phyloP scores from a whole-genome alignment of 371 early-diverging fungal genomes.

The Mucor irregularis region DNA sequence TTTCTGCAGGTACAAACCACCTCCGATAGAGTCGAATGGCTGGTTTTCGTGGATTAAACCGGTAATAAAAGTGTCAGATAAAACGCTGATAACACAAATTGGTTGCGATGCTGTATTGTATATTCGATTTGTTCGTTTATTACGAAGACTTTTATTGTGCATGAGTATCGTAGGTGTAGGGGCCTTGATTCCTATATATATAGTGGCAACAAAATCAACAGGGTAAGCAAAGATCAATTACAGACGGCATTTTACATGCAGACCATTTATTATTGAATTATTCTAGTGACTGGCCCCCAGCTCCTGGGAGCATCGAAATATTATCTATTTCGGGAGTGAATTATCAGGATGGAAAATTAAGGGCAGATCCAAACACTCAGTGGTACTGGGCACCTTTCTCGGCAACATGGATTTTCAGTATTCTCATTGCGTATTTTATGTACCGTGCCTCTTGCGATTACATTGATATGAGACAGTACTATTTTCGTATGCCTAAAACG shows the following conservation, averaged over 20 bases:
- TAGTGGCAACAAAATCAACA: conserved; percentile 48
- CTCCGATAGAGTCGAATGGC: conserved; percentile 49
- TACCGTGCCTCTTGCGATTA: conserved; percentile 63
- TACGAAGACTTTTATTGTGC: conserved; percentile 53
- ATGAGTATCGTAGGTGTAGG: conserved; percentile 63
- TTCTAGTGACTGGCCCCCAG: conserved; percentile 51
- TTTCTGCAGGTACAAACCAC: conserved; percentile 68
- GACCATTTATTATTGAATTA: not conserved
- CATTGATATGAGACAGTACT: conserved; percentile 57
- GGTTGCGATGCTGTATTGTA: conserved; percentile 82
- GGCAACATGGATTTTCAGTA: conserved; percentile 63
- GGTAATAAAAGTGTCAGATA: conserved; percentile 58
- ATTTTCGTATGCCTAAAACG: conserved; percentile 62
- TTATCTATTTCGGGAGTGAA: conserved; percentile 43
- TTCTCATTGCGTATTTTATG: conserved; percentile 53
- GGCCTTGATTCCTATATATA: conserved; percentile 64
- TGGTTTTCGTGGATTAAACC: conserved; percentile 71
- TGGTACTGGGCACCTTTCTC: conserved; percentile 72
- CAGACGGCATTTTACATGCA: not conserved
- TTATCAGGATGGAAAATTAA: conserved; percentile 25
- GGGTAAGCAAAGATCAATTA: conserved; percentile 21
- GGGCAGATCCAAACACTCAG: conserved; percentile 19
- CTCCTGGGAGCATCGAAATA: conserved; percentile 32
- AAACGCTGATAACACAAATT: conserved; percentile 60
- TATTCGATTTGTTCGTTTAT: conserved; percentile 69